phyloP scores from a whole-genome alignment of 2,329 filamentous ascomycete genomes.

The Venturia carpophila region DNA sequence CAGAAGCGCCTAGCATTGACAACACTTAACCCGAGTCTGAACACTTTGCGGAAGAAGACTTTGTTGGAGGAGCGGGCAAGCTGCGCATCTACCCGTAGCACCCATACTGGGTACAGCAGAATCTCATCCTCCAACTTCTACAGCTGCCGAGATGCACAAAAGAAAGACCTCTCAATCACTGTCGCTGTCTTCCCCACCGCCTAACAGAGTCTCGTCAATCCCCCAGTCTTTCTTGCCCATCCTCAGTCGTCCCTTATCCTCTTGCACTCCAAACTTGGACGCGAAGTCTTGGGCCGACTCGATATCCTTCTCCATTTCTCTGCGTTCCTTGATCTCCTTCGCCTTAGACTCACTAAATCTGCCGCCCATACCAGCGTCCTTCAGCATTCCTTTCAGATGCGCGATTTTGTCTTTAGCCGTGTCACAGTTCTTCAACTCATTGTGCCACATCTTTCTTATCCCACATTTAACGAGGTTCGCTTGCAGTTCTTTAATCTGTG shows the following conservation, averaged over 20 bases:
- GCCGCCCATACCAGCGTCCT: conserved; percentile 78
- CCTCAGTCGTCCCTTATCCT: conserved; percentile 1
- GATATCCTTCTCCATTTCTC: conserved; percentile 77
- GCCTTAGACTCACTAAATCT: conserved; percentile 81
- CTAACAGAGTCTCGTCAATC: background rate
- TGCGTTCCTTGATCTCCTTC: conserved; percentile 73
- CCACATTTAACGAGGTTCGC: conserved; percentile 83
- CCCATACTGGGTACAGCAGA: no score
- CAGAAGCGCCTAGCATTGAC: no score
- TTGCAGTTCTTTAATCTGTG: conserved; percentile 77
- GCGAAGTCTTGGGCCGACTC: conserved; percentile 79
- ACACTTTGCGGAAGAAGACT: no score
- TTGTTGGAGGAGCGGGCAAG: no score
- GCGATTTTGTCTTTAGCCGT: conserved; percentile 71
- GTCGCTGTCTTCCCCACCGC: background rate
- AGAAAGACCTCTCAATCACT: background rate
- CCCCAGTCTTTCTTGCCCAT: conserved; percentile 7
- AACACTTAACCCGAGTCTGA: no score
- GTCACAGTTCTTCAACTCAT: conserved; percentile 69
- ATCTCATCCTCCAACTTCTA: no score
- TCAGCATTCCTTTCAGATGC: conserved; percentile 71
- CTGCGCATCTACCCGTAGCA: no score
- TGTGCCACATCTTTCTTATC: conserved; percentile 82
- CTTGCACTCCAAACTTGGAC: background rate
- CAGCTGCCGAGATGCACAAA: no score